Evolutionary conservation across 371 early-diverging fungal genomes (phyloP).

Genomic region (Actinomucor elegans): DNA sequence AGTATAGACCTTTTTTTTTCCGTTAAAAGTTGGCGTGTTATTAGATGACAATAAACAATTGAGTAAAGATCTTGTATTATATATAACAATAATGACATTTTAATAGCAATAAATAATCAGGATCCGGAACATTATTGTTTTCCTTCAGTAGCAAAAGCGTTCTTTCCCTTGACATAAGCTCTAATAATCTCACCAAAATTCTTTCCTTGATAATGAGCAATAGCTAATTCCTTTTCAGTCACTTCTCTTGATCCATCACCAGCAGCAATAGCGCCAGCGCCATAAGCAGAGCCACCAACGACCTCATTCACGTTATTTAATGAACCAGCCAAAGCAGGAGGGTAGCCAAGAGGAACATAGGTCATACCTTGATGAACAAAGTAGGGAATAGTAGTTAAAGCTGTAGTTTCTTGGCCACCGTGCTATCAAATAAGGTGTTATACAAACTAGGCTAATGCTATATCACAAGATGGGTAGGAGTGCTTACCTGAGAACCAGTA

Average conservation of each 20-base stretch:
- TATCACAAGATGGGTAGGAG: slow-evolving; percentile 49
- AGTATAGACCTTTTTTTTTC: background rate
- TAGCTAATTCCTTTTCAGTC: slow-evolving; percentile 55
- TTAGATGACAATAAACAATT: background rate
- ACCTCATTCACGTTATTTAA: slow-evolving; percentile 39
- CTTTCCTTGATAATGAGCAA: slow-evolving; percentile 64
- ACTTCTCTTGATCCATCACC: slow-evolving; percentile 66
- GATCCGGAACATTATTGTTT: slow-evolving; percentile 3
- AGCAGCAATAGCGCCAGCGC: slow-evolving; percentile 63
- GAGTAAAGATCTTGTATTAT: too few relatives aligned
- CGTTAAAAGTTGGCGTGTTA: background rate
- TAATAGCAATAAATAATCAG: too few relatives aligned
- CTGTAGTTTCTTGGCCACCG: slow-evolving; percentile 75
- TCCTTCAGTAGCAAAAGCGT: slow-evolving; percentile 14
- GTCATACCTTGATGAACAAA: slow-evolving; percentile 81
- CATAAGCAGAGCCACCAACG: slow-evolving; percentile 76
- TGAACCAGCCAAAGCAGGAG: slow-evolving; percentile 33
- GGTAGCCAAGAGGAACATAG: slow-evolving; percentile 75
- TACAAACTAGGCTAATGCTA: slow-evolving; percentile 39
- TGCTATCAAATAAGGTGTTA: slow-evolving; percentile 27
- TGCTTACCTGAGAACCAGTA: slow-evolving; percentile 52
- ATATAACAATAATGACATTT: too few relatives aligned
- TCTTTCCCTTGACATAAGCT: slow-evolving; percentile 24
- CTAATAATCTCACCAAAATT: slow-evolving; percentile 52
- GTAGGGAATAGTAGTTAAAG: slow-evolving; percentile 62